Conservation (phyloP, 495 filamentous ascomycete species). For the Penicillium steckii region DNA sequence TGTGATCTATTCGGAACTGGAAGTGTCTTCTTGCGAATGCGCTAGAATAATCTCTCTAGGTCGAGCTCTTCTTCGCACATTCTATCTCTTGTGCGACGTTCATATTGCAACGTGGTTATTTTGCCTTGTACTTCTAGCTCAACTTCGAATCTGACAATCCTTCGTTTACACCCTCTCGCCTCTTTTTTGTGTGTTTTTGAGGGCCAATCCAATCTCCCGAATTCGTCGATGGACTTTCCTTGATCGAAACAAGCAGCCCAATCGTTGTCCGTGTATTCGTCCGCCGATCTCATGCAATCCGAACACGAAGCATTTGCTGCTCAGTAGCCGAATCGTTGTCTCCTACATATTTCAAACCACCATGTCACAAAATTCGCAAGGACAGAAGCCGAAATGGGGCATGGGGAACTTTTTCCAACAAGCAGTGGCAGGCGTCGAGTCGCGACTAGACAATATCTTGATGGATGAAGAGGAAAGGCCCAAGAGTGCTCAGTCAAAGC, state of each 20-base stretch:
- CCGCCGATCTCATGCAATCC: constrained; percentile 27
- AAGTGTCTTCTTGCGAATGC: too few relatives aligned
- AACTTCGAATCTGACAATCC: constrained; percentile 3
- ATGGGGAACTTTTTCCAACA: constrained; percentile 81
- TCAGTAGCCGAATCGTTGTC: constrained; percentile 10
- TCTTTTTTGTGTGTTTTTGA: neutral
- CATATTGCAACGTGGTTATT: constrained; percentile 13
- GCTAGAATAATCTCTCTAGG: too few relatives aligned
- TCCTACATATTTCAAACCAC: constrained; percentile 6
- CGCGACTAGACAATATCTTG: constrained; percentile 86
- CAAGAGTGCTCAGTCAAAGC: constrained; percentile 22
- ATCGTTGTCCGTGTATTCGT: constrained; percentile 17
- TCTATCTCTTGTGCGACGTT: constrained; percentile 2
- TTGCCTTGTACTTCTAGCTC: constrained; percentile 13
- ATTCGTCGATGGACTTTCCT: neutral
- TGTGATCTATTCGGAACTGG: neutral
- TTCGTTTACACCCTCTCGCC: constrained; percentile 10
- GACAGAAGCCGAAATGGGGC: constrained; percentile 43
- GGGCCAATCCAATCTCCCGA: neutral
- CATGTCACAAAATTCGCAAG: constrained; percentile 41
- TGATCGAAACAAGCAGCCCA: constrained; percentile 1
- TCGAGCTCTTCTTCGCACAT: neutral
- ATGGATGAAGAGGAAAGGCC: constrained; percentile 64
- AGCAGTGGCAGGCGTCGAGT: constrained; percentile 92
- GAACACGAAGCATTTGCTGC: constrained; percentile 22